Evolutionary conservation across 768 basidiomycete genomes (phyloP).

Genomic region (Tremella fuciformis): DNA sequence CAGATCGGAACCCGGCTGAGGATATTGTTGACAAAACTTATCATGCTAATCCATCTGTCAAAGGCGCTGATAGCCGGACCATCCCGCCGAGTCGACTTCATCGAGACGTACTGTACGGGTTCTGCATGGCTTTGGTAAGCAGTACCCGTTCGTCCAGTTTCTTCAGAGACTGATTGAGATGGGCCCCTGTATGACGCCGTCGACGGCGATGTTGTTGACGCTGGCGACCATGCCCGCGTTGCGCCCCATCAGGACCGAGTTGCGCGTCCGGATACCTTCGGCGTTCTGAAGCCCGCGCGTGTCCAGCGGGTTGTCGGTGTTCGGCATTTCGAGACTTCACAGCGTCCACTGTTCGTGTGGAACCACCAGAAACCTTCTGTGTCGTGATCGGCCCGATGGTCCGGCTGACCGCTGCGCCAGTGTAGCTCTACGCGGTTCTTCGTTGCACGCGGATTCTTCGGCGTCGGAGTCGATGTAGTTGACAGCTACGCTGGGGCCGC

Average conservation of each 20-base stretch:
- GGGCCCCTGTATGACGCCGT: slow-evolving; percentile 4
- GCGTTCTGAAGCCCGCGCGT: slow-evolving; percentile 8
- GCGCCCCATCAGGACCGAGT: slow-evolving; percentile 5
- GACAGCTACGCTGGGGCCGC: slow-evolving; percentile 7
- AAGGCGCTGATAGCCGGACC: slow-evolving; percentile 1
- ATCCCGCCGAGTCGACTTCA: slow-evolving; percentile 5
- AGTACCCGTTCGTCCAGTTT: slow-evolving; percentile 6
- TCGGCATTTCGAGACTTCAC: slow-evolving; percentile 7
- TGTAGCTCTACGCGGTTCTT: not conserved
- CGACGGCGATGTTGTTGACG: slow-evolving; percentile 7
- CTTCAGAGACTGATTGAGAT: slow-evolving; percentile 4
- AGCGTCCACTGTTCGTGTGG: slow-evolving; percentile 9
- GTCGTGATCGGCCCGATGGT: slow-evolving; percentile 6
- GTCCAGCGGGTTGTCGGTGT: not conserved
- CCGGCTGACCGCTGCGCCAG: not conserved
- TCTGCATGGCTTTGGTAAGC: slow-evolving; percentile 5
- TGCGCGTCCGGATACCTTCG: slow-evolving; percentile 5
- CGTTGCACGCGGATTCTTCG: not conserved
- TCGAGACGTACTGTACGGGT: slow-evolving; percentile 5
- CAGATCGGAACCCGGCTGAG: not conserved
- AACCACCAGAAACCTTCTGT: slow-evolving; percentile 12
- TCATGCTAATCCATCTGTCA: slow-evolving; percentile 2
- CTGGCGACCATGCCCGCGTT: slow-evolving; percentile 5
- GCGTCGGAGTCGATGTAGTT: slow-evolving; percentile 3
- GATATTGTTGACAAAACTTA: not conserved